Evolutionary conservation across 148 eudicot species (phyloP), one percentile per base, ranked within the genome.

Genomic region (Spergularia bocconei): DNA sequence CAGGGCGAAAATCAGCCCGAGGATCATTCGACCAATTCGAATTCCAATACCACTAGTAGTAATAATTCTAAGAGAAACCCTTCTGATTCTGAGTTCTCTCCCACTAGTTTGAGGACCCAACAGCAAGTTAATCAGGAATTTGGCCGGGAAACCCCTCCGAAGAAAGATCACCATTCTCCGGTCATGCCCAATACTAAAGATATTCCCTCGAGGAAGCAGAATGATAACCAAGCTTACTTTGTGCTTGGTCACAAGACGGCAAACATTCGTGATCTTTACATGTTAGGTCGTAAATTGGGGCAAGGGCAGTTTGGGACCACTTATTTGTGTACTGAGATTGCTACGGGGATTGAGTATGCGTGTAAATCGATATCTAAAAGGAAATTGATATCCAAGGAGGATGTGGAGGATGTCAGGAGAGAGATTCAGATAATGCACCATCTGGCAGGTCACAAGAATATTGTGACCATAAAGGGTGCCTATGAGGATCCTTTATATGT

Each of bases 351-450:
- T 7, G 93, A 92, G 25, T 95, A 87, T 56, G 97, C 98, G 0
- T 95, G 98, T 76, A 95, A 95, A 79, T 95, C 98, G 13, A 92
- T 95, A 77, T 78, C 93, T n/a, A 95, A 95, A 88, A 89, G 98
- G 80, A 95, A 95, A 88, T 79, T 95, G 86, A 89, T 95, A 71
- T 89, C 97, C 0, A 92, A 83, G 73, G 97, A 95, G 79, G 98
- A 95, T 73, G 91, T 95, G 53, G 97, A 91, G 71, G 98, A 94
- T 90, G 98, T 94, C 11, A 86, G 96, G 87, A 92, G 97, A 72
- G 97, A 95, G 86, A 90, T 95, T 87, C 97, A 95, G 88, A 92
- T 95, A 87, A 95, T 95, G 98, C 98, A 95, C 75, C 98, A 95
- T 82, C 64, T 95, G 82, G 91, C 96, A 50, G 98, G 98, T 69